A percentile compares a stretch with the other conserved stretches of the same genome.
These are phyloP conservation scores for Corymbia maculata DNA, from an alignment of 345 rosid species.

Conservation along the genomic window DNA sequence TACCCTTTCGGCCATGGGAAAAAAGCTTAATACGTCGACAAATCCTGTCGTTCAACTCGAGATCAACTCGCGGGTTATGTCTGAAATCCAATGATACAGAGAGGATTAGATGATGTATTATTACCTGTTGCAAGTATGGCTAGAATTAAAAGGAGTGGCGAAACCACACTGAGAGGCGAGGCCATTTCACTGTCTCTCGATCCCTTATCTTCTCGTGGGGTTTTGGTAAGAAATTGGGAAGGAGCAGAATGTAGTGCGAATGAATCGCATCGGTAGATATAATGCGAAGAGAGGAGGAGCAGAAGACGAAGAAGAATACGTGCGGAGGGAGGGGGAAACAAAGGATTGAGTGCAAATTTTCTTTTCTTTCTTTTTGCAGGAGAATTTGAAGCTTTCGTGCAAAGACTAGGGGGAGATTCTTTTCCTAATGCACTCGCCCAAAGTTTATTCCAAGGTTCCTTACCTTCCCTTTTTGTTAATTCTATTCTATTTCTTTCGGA, in stretches of 20 bases:
- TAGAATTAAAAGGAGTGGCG: slow-evolving; percentile 15
- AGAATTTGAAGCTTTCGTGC: neutral
- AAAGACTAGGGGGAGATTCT: slow-evolving; percentile 22
- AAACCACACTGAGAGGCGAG: neutral
- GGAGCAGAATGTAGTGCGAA: neutral
- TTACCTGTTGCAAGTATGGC: slow-evolving; percentile 34
- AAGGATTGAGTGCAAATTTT: neutral
- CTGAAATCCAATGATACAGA: neutral
- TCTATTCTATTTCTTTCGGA: neutral
- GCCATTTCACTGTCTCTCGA: slow-evolving; percentile 16
- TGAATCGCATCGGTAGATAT: neutral
- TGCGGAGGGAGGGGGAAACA: slow-evolving; percentile 13
- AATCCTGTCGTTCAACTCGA: neutral
- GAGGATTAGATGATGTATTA: neutral
- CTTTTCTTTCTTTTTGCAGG: neutral
- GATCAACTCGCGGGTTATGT: neutral
- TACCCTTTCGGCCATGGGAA: neutral
- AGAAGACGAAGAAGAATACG: slow-evolving; percentile 27
- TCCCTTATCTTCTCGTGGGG: neutral
- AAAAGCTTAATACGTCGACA: neutral
- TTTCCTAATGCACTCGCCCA: slow-evolving; percentile 28
- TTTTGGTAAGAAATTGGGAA: neutral
- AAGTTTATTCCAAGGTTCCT: slow-evolving; percentile 38
- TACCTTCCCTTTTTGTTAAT: neutral
- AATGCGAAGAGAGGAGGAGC: slow-evolving; percentile 6